Base-by-base conservation (phyloP, 352 stramenopile species). In the Pythium myriotylum region DNA sequence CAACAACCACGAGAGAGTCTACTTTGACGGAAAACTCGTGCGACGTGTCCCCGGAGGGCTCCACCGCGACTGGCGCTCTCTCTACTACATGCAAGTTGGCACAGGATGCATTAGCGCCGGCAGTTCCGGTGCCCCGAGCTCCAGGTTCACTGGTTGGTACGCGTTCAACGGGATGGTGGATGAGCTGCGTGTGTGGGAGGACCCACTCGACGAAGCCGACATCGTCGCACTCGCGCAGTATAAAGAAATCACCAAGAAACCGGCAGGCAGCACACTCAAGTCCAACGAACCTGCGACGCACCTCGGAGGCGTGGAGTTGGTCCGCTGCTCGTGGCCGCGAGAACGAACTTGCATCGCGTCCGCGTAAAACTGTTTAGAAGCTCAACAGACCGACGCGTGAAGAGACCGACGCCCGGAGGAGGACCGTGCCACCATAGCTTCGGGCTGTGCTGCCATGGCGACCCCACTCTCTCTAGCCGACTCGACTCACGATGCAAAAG, bases 111-210 rank as follows among this genome's bases (percentile, higher is more conserved):
- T 64, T 5, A 54, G 37, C 4, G 49, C 33, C 4, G 59, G 46
- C 3, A 46, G 12, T 4, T n/a, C 43, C 6, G 42, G 67, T 24
- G 52, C 37, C 14, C 49, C 54, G 37, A 45, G 35, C 0, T 19
- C 26, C 40, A 53, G 22, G 9, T 39, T 37, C 17, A 14, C n/a
- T 14, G 53, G 60, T 0, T 83, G 69, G 72, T 70, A 69, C 55
- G 64, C 52, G 7, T 83, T 77, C 23, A 46, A 73, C 20, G 74
- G 72, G 3, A 12, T 79, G 3, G 40, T 83, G 14, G 63, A 80
- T 33, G 54, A 50, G 16, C 75, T 80, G 24, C 68, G 66, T 9
- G 26, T 67, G 16, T 83, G 68, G 68, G 37, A 49, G 48, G 62
- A 59, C 20, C 37, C 62, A 5, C 23, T 79, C 1, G 54, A 52